Percentiles rank a stretch among this genome's conserved stretches.
phyloP scores from a whole-genome alignment of 495 filamentous ascomycete species.

The Lasiosphaeria miniovina region DNA sequence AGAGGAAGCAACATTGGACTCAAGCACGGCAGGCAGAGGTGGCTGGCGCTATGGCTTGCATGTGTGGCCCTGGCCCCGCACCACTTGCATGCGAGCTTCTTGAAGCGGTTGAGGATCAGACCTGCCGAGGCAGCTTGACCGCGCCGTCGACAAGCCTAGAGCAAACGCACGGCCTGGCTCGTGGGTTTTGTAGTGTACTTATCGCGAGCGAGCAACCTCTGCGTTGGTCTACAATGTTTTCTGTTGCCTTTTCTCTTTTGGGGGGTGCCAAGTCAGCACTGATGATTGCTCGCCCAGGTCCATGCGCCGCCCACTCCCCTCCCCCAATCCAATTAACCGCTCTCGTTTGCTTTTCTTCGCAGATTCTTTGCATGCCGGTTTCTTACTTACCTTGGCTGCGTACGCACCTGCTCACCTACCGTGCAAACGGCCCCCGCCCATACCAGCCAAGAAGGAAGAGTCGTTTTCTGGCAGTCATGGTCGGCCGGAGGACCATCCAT shows the following conservation, averaged over 20 bases:
- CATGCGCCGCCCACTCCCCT: not conserved
- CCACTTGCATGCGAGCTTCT: too few relatives aligned
- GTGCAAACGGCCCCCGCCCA: too few relatives aligned
- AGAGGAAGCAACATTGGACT: too few relatives aligned
- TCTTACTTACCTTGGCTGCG: too few relatives aligned
- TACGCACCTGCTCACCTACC: too few relatives aligned
- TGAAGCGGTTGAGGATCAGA: not conserved
- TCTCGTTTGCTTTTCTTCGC: not conserved
- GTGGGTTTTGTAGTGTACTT: not conserved
- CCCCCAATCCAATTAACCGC: not conserved
- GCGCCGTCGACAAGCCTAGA: not conserved
- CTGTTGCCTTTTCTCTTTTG: not conserved
- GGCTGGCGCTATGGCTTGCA: too few relatives aligned
- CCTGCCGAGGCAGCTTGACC: constrained; percentile 2
- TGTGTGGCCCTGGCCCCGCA: too few relatives aligned
- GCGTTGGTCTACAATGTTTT: not conserved
- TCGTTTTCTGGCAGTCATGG: too few relatives aligned
- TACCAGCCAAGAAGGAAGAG: too few relatives aligned
- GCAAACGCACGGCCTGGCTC: not conserved
- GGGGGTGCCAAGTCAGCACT: not conserved
- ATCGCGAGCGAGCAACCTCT: not conserved
- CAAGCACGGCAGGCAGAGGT: too few relatives aligned
- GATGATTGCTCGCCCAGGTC: not conserved
- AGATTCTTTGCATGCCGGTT: too few relatives aligned
- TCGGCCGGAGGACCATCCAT: too few relatives aligned